These are phyloP conservation scores for Raffaelea arxii DNA, from an alignment of 2,329 filamentous ascomycete genomes.

Conservation along the genomic window DNA sequence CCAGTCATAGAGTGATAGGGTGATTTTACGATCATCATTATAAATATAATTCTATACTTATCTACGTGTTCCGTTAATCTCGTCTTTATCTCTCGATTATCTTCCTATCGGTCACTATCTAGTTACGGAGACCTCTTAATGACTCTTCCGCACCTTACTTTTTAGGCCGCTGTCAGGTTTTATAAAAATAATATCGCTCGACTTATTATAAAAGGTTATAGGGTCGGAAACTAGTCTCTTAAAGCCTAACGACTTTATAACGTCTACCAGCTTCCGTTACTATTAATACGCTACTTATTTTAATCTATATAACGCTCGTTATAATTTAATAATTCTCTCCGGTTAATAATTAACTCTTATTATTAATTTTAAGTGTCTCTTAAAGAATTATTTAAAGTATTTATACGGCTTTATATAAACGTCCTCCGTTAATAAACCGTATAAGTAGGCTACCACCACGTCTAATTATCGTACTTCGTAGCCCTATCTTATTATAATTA, in stretches of 20 bases:
- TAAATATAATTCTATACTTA: neutral
- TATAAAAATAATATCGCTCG: too few species aligned
- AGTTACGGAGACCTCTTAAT: too few species aligned
- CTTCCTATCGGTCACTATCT: too few species aligned
- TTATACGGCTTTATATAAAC: neutral
- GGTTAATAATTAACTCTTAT: neutral
- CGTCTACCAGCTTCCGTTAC: neutral
- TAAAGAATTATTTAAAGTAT: neutral
- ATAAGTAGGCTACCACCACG: neutral
- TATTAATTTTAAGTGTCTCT: neutral
- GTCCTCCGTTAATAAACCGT: neutral
- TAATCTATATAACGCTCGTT: neutral
- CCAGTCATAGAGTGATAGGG: too few species aligned
- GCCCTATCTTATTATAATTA: neutral
- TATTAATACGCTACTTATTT: neutral
- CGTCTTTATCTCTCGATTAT: too few species aligned
- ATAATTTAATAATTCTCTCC: neutral
- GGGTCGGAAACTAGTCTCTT: neutral
- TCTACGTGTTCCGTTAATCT: too few species aligned
- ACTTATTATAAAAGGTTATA: neutral
- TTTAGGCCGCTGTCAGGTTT: too few species aligned
- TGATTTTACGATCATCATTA: neutral
- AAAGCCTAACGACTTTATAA: neutral
- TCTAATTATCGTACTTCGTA: neutral
- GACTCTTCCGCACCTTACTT: too few species aligned